Conservation (phyloP, 2,329 filamentous ascomycete species). For the Ramularia collo-cygni region DNA sequence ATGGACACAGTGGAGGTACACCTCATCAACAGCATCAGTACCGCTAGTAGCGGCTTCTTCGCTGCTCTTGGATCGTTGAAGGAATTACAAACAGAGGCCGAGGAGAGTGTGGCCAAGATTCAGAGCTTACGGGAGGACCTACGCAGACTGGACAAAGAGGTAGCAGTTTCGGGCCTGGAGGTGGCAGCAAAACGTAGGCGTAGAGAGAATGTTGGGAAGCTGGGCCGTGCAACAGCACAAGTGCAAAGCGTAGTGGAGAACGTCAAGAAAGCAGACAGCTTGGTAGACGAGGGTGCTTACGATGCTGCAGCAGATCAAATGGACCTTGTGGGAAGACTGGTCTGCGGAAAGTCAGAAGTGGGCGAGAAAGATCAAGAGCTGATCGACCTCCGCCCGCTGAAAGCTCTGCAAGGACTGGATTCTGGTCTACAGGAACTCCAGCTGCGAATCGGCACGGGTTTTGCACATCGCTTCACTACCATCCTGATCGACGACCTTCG, state of each 20-base stretch:
- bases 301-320: conserved; percentile 73
- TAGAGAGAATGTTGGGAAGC: conserved; percentile 74
- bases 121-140: conserved; percentile 74
- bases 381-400: conserved; percentile 67
- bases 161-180: conserved; percentile 76
- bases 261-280: conserved; percentile 66
- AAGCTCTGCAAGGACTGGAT: conserved; percentile 72
- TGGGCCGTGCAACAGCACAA: conserved; percentile 78
- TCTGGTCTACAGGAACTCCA: conserved; percentile 70
- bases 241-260: conserved; percentile 70
- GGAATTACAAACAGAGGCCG: conserved; percentile 85
- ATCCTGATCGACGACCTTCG: conserved; percentile 73
- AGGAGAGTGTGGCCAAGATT: conserved; percentile 83
- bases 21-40: conserved; percentile 90
- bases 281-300: conserved; percentile 77
- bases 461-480: conserved; percentile 72
- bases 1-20: conserved; percentile 99
- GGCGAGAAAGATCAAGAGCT: conserved; percentile 28
- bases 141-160: conserved; percentile 72
- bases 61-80: conserved; percentile 84
- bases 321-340: conserved; percentile 69
- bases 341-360: conserved; percentile 60
- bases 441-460: conserved; percentile 76
- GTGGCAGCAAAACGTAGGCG: conserved; percentile 76
- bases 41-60: conserved; percentile 93